Evolutionary conservation across 225 moss, liverwort and hornwort genomes (phyloP), one percentile per base, ranked within the genome.

Genomic region (Pseudisothecium myosuroides): DNA sequence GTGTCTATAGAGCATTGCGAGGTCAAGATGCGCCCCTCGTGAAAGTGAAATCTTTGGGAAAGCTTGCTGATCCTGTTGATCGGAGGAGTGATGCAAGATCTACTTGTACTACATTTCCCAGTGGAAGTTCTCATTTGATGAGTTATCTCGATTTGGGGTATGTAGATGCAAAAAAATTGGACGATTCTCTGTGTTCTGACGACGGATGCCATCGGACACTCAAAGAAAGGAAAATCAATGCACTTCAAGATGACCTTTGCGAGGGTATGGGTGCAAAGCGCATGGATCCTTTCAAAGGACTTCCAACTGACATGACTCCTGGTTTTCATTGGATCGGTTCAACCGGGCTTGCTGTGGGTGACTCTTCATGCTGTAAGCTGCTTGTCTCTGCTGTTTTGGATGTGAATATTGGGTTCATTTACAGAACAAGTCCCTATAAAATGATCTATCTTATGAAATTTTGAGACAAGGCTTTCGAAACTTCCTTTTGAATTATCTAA

Each of bases 271-370:
- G 56, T 88, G 73, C 52, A 75, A 47, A 69, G 31, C 66, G 50
- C 47, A 56, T 63, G 43, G 68, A 67, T 90, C 47, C 89, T 83
- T 24, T 83, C 86, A 54, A 49, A n/a, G 49, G 68, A 88, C 76
- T 72, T 86, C 76, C 76, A 85, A 74, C 90, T 72, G 67, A 83
- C 64, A 69, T 72, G 36, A 32, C 91, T 52, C 85, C 88, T 80
- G 95, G 96, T 73, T 90, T 98, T 87, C 91, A 96, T 81, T 96
- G 98, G 97, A 96, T 98, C 90, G 96, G 98, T 66, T 89, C 90
- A 77, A 95, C 95, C 49, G 94, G 96, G 84, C 97, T 98, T 85
- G 96, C 95, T 90, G 94, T 98, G 34, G 94, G 98, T 90, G 94
- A 90, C 86, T 94, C 93, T 66, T 92, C 94, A 62, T 95, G 91